These are phyloP conservation scores for Trichosporon coremiiforme DNA, from an alignment of 1,284 basidiomycete genomes.

Conservation along the genomic window DNA sequence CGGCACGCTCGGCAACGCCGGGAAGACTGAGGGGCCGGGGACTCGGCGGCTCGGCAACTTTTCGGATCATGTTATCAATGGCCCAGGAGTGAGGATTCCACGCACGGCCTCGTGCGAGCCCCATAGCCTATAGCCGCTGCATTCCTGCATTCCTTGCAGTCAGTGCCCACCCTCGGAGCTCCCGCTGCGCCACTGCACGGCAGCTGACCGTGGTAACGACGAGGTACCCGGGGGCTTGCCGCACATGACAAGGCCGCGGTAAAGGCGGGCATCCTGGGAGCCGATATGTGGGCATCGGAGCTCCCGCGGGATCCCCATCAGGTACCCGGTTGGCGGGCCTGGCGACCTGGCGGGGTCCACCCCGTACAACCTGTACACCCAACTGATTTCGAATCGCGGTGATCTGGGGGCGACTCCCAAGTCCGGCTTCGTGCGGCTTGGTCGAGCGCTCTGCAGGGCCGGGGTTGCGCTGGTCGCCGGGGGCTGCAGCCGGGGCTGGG, in stretches of 20 bases:
- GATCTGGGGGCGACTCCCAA: slow-evolving; percentile 2
- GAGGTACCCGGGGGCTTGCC: not conserved
- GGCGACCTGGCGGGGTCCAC: not conserved
- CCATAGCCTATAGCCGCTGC: too few species aligned
- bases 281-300: slow-evolving; percentile 13
- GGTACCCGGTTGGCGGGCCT: too few species aligned
- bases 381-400: slow-evolving; percentile 10
- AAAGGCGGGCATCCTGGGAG: not conserved
- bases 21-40: not conserved
- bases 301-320: slow-evolving; percentile 7
- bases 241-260: slow-evolving; percentile 12
- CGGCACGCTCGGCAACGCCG: not conserved
- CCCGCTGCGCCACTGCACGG: not conserved
- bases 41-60: not conserved
- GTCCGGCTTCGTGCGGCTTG: not conserved
- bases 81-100: not conserved
- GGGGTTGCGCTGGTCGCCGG: not conserved
- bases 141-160: not conserved
- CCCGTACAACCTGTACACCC: not conserved
- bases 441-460: not conserved
- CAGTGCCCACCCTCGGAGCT: not conserved
- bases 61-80: not conserved
- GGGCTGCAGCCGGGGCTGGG: not conserved
- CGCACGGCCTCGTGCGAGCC: not conserved
- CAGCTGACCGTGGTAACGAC: not conserved